A percentile compares a stretch with the other conserved stretches of the same genome.
Evolutionary conservation across 208 protist genomes (phyloP).

Genomic region (Histomonas meleagridis): DNA sequence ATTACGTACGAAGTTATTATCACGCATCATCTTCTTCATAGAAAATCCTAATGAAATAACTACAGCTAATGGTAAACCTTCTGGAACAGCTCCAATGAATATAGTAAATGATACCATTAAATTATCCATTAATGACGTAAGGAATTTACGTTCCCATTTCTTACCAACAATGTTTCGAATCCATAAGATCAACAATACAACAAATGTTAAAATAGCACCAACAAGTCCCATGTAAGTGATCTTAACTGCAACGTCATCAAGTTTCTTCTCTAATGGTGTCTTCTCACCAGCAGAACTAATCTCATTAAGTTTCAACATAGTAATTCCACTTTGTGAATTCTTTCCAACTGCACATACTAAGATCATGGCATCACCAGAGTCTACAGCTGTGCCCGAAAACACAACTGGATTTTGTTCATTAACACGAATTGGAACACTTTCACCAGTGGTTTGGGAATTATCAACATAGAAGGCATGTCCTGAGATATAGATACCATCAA

Average conservation of each 20-base stretch:
- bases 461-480: conserved; percentile 28
- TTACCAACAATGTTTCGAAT: neutral
- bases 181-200: conserved; percentile 22
- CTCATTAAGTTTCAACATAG: neutral
- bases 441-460: conserved; percentile 39
- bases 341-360: conserved; percentile 38
- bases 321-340: conserved; percentile 36
- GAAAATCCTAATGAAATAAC: conserved; percentile 55
- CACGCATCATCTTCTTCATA: conserved; percentile 37
- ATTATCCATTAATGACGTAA: neutral
- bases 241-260: conserved; percentile 7
- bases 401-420: conserved; percentile 1
- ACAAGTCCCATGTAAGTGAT: neutral
- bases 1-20: conserved; percentile 39
- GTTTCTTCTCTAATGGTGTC: conserved; percentile 39
- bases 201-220: neutral
- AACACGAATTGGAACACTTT: conserved; percentile 35
- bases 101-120: conserved; percentile 30
- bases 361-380: conserved; percentile 22
- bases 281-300: neutral
- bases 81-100: conserved; percentile 55
- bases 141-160: neutral
- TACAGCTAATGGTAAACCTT: conserved; percentile 62
- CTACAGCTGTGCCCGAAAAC: conserved; percentile 38
- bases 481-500: conserved; percentile 35